phyloP scores from a whole-genome alignment of 805 yeast genomes.

The Ogataea nonfermentans region DNA sequence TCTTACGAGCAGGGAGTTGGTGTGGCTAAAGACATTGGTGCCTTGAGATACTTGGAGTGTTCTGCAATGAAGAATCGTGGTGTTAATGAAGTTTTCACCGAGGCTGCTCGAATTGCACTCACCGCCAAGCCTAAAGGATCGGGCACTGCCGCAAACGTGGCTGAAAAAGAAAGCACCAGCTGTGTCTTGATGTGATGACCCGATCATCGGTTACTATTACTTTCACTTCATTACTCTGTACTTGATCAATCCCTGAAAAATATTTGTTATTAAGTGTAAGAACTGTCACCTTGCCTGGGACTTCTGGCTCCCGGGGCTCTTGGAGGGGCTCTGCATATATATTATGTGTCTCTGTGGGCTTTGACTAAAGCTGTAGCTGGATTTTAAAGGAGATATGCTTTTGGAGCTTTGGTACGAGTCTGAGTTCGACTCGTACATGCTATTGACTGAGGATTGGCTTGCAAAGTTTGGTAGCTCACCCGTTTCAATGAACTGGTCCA shows the following conservation, averaged over 20 bases:
- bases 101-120: slow-evolving; percentile 95
- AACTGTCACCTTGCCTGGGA: background rate
- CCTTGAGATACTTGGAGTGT: slow-evolving; percentile 91
- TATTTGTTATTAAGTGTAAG: background rate
- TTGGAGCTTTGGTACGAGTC: slow-evolving; percentile 1
- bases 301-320: background rate
- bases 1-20: slow-evolving; percentile 91
- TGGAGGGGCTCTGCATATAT: slow-evolving; percentile 1
- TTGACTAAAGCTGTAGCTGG: slow-evolving; percentile 7
- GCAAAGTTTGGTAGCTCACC: slow-evolving; percentile 11
- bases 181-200: slow-evolving; percentile 29
- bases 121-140: slow-evolving; percentile 84
- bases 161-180: slow-evolving; percentile 16
- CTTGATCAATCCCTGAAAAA: slow-evolving; percentile 5
- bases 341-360: slow-evolving; percentile 8
- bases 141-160: slow-evolving; percentile 41
- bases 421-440: slow-evolving; percentile 1
- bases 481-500: slow-evolving; percentile 31
- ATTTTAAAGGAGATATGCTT: background rate
- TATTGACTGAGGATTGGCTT: background rate
- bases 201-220: background rate
- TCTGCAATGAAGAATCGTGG: slow-evolving; percentile 96
- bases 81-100: slow-evolving; percentile 98
- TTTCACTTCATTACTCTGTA: slow-evolving; percentile 7
- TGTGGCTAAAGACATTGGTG: slow-evolving; percentile 91